These are phyloP conservation scores for Hyaloscypha hepaticicola DNA, from an alignment of 495 filamentous ascomycete genomes.

Conservation along the genomic window DNA sequence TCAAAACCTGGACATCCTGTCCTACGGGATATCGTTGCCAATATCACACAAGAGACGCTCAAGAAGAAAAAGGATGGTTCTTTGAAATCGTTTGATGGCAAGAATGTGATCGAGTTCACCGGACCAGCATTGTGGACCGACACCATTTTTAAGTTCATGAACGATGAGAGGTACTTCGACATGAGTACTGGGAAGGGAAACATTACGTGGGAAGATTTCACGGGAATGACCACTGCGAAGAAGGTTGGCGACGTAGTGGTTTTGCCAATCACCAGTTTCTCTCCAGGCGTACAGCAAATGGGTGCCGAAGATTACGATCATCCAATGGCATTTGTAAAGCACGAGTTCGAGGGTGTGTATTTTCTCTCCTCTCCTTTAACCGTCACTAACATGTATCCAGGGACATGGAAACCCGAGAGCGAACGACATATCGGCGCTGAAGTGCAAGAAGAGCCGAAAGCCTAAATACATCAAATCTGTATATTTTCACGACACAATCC, in stretches of 20 bases:
- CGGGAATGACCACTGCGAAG: slow-evolving; percentile 74
- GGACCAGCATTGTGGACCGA: slow-evolving; percentile 97
- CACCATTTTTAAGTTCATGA: slow-evolving; percentile 87
- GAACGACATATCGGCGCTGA: slow-evolving; percentile 56
- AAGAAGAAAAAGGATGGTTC: slow-evolving; percentile 67
- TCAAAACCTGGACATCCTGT: slow-evolving; percentile 93
- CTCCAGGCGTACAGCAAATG: slow-evolving; percentile 92
- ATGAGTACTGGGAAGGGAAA: slow-evolving; percentile 66
- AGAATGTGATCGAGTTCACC: slow-evolving; percentile 93
- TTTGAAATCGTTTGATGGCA: slow-evolving; percentile 63
- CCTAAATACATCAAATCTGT: neutral
- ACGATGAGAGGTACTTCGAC: slow-evolving; percentile 86
- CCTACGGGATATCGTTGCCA: slow-evolving; percentile 80
- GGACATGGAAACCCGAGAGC: slow-evolving; percentile 76
- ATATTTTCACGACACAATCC: slow-evolving; percentile 3
- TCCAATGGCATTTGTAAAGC: slow-evolving; percentile 97
- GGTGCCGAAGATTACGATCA: slow-evolving; percentile 86
- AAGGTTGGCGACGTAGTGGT: slow-evolving; percentile 94
- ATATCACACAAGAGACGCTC: slow-evolving; percentile 80
- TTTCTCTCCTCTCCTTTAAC: neutral
- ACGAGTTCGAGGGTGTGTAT: slow-evolving; percentile 84
- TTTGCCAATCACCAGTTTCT: slow-evolving; percentile 95
- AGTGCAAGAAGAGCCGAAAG: slow-evolving; percentile 2
- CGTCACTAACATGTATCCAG: slow-evolving; percentile 39
- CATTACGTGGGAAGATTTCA: slow-evolving; percentile 87